A percentile compares a stretch with the other conserved stretches of the same genome.
phyloP scores from a whole-genome alignment of 2,329 filamentous ascomycete species.

The Bipolaris bicolor region DNA sequence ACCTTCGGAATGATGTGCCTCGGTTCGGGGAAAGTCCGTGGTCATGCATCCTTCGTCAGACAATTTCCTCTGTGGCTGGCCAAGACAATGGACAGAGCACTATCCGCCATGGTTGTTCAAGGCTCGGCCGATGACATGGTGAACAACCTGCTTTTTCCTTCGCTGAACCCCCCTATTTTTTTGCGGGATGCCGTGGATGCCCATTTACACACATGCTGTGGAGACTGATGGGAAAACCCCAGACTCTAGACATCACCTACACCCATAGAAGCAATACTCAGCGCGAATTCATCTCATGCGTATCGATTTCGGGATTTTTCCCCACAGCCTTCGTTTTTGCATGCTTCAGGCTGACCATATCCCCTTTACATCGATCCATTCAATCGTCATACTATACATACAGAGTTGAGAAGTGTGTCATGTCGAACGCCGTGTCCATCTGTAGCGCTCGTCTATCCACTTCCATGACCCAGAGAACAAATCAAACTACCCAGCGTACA shows the following conservation, averaged over 20 bases:
- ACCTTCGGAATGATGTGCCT: constrained; percentile 21
- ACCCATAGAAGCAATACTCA: not conserved
- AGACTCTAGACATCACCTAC: not conserved
- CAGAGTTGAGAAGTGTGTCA: constrained; percentile 38
- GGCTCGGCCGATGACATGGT: constrained; percentile 3
- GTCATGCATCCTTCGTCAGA: constrained; percentile 4
- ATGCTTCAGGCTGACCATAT: constrained; percentile 13
- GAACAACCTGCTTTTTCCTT: not conserved
- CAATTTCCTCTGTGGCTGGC: constrained; percentile 3
- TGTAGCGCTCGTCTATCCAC: constrained; percentile 23
- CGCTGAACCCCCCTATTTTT: not conserved
- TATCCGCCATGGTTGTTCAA: not conserved
- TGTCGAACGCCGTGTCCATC: constrained; percentile 18
- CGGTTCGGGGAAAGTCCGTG: constrained; percentile 16
- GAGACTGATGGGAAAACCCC: not conserved
- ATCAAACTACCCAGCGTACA: constrained; percentile 12
- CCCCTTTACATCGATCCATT: constrained; percentile 10
- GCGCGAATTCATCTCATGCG: not conserved
- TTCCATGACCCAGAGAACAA: constrained; percentile 22
- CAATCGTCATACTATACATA: constrained; percentile 28
- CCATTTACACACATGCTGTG: not conserved
- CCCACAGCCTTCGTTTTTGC: constrained; percentile 1
- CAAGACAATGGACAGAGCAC: not conserved
- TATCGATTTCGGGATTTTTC: not conserved
- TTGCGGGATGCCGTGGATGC: not conserved